Conservation (phyloP, 805 yeast species). For the Clavispora vitiphila region DNA sequence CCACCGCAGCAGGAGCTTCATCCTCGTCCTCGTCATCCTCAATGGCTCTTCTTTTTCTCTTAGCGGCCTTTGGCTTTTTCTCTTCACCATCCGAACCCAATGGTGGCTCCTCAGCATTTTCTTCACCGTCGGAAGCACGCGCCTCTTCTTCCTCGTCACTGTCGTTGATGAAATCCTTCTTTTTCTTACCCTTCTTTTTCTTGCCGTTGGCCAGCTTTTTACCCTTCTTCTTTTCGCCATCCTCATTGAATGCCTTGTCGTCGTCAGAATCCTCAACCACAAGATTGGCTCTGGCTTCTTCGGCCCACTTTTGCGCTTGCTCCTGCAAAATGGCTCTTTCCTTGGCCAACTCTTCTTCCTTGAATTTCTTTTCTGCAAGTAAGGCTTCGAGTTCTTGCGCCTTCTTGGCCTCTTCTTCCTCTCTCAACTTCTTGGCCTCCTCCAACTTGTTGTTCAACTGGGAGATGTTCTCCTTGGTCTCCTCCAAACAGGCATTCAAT, state of each 20-base stretch:
- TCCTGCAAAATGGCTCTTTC: constrained; percentile 47
- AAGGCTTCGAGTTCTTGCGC: constrained; percentile 36
- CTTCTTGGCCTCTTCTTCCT: constrained; percentile 45
- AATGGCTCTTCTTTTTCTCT: constrained; percentile 23
- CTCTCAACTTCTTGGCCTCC: constrained; percentile 65
- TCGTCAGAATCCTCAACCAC: constrained; percentile 37
- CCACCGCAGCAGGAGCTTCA: constrained; percentile 14
- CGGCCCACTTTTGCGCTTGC: constrained; percentile 48
- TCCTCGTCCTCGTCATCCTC: constrained; percentile 34
- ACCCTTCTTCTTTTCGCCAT: constrained; percentile 17
- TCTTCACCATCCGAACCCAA: constrained; percentile 4
- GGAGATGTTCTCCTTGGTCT: constrained; percentile 64
- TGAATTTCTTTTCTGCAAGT: constrained; percentile 39
- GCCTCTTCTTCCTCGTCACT: constrained; percentile 28
- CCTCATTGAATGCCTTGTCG: constrained; percentile 26
- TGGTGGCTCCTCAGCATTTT: constrained; percentile 11
- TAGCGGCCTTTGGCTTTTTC: constrained; percentile 17
- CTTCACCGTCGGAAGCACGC: constrained; percentile 13
- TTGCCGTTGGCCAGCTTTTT: constrained; percentile 13
- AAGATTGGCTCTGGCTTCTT: constrained; percentile 36
- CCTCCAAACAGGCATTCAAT: constrained; percentile 62
- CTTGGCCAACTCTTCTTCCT: constrained; percentile 39
- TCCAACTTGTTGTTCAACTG: constrained; percentile 56
- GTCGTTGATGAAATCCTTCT: constrained; percentile 29
- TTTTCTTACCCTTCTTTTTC: constrained; percentile 16